Conservation (phyloP, 768 basidiomycete species). For the Lyophyllum decastes region DNA sequence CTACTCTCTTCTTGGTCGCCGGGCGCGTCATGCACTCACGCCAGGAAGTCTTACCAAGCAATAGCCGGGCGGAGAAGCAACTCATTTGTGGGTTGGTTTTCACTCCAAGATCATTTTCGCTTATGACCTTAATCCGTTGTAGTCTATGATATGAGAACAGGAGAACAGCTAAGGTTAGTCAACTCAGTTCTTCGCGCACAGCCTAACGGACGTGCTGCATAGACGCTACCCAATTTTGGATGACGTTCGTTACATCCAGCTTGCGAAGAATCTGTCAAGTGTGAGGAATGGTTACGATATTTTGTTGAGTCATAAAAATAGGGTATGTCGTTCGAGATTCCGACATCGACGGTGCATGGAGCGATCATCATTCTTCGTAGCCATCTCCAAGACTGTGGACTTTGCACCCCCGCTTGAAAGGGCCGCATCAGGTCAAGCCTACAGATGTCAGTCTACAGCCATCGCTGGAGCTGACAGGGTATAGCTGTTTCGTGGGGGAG, state of each 20-base stretch:
- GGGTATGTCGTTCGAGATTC: neutral
- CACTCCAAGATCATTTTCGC: neutral
- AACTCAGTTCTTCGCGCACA: neutral
- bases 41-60: constrained; percentile 1
- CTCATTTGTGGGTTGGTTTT: constrained; percentile 10
- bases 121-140: neutral
- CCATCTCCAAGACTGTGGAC: constrained; percentile 11
- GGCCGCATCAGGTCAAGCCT: neutral
- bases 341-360: neutral
- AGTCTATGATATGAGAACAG: constrained; percentile 8
- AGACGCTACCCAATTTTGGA: constrained; percentile 11
- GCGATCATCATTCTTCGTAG: neutral
- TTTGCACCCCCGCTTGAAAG: neutral
- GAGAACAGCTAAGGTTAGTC: neutral
- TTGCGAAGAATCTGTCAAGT: neutral
- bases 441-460: neutral
- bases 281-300: constrained; percentile 8
- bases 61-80: constrained; percentile 17
- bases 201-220: neutral
- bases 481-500: constrained; percentile 9
- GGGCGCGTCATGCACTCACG: constrained; percentile 6
- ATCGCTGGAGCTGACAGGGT: neutral
- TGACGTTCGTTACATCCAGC: constrained; percentile 8
- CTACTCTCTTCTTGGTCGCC: constrained; percentile 7
- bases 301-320: constrained; percentile 10